Evolutionary conservation across 2,329 filamentous ascomycete genomes (phyloP), one percentile per base, ranked within the genome.

Genomic region (Colletotrichum sp.): DNA sequence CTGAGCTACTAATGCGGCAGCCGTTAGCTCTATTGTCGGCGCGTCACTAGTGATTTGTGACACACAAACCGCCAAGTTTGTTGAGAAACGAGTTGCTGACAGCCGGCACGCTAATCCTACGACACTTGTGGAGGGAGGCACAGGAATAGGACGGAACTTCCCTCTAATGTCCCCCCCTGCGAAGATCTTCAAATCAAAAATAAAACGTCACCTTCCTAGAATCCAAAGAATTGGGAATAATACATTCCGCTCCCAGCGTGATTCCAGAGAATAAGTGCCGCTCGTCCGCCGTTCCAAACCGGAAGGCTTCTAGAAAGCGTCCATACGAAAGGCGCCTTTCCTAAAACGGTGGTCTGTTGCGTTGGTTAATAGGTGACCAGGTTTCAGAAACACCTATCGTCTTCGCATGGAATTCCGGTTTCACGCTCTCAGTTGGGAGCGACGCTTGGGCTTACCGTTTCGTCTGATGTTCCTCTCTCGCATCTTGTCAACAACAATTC

Each of bases 331-430:
- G 8, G 16, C 63, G 59, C 74, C 70, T 73, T 32, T 21, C 74
- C 74, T 39, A 59, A 60, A 69, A 5, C 13, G 49, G 59, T 65
- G 28, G 30, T 60, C 44, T 65, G 44, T 69, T 73, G 64, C 70
- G 74, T 52, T 8, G 44, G 62, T n/a, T 55, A 10, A 59, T 44
- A 49, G 63, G 7, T 64, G 69, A 63, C 63, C 28, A 24, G 72
- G 73, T 76, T 76, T 76, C 70, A 65, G 70, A 76, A 73, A 76
- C 64, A 36, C 64, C 59, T 34, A 32, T 65, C 30, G 74, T 73
- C 70, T 73, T 76, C 74, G 70, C 74, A 76, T 76, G 21, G 74
- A 69, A 67, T 76, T 76, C 74, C 74, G 74, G 74, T 76, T 76
- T 76, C 74, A 76, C 70, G 39, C 44, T 28, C 59, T 63, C 34